Base-by-base conservation (phyloP, 2,329 filamentous ascomycete genomes). In the Knufia fluminis region DNA sequence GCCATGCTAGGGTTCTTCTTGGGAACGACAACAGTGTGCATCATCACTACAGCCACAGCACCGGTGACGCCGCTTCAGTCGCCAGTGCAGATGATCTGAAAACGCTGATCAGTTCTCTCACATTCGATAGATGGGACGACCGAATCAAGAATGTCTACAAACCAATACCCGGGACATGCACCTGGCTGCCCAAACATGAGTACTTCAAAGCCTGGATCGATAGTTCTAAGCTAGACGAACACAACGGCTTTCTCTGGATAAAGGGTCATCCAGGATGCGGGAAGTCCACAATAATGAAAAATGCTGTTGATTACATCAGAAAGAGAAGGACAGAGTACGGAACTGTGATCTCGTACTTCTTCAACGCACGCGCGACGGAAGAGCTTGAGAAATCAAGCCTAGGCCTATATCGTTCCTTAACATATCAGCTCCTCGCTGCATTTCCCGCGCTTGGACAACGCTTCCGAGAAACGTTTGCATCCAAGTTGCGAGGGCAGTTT, bases 391-490 rank as follows among this genome's bases (percentile, higher is more conserved):
- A 64, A 46, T 68, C 73, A 0, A 63, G 66, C 0, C 22, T 61
- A 0, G 76, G 77, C 0, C 67, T 80, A 60, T 78, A 76, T 53
- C 66, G 75, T 2, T 73, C 73, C 0, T 47, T 44, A 3, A 16
- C n/a, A 10, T 28, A 28, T 28, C 41, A 44, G 26, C 14, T 44
- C 14, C 24, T 44, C 12, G 23, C 62, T 0, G 62, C 69, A 16
- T 54, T 55, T 10, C 42, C 40, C 47, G 19, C 4, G 17, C 4
- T 19, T 20, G 12, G 14, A 4, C 8, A 3, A 19, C 4, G 3
- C n/a, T 40, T 40, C 38, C 17, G 10, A 4, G 4, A 40, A 22
- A 40, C 3, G n/a, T 40, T 40, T 19, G 16, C 38, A 6, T 20
- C 16, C 14, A 40, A 40, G 22, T 14, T 40, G 38, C 38, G 16